Evolutionary conservation across 148 eudicot genomes (phyloP).

Genomic region (Suaeda aralocaspica): DNA sequence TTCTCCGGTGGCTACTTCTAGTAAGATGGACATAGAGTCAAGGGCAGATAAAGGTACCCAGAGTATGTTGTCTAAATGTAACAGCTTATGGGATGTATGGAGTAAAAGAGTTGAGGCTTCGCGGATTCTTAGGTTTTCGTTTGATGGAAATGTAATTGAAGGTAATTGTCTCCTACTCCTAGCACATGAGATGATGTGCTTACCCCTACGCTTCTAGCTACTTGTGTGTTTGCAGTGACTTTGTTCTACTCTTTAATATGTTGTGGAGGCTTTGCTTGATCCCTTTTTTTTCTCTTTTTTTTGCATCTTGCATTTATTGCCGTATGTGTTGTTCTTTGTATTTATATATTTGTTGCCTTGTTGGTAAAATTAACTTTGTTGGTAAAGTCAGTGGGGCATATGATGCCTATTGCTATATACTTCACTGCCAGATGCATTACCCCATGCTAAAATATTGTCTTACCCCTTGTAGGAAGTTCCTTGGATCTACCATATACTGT

Average conservation of each 20-base stretch:
- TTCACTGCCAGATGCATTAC: neutral
- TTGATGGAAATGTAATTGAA: conserved; percentile 60
- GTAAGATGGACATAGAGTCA: conserved; percentile 18
- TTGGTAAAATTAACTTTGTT: neutral
- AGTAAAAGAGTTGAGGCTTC: conserved; percentile 77
- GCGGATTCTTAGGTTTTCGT: conserved; percentile 67
- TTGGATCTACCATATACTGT: conserved; percentile 39
- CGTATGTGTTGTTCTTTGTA: neutral
- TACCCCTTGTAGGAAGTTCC: conserved; percentile 31
- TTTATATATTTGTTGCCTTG: neutral
- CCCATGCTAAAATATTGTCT: conserved; percentile 12
- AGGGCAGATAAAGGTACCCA: conserved; percentile 25
- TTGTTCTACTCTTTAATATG: conserved; percentile 3
- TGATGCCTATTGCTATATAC: neutral
- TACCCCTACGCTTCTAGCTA: neutral
- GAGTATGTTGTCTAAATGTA: conserved; percentile 25
- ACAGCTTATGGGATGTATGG: conserved; percentile 71
- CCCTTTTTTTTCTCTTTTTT: neutral
- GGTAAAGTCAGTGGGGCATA: neutral
- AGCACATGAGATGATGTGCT: conserved; percentile 12
- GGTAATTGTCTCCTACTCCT: conserved; percentile 24
- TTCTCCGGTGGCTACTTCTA: conserved; percentile 18
- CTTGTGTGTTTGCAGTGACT: conserved; percentile 18
- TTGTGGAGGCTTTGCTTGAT: neutral
- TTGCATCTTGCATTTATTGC: neutral